phyloP scores from a whole-genome alignment of 768 basidiomycete genomes.

The Tylopilus sp. region DNA sequence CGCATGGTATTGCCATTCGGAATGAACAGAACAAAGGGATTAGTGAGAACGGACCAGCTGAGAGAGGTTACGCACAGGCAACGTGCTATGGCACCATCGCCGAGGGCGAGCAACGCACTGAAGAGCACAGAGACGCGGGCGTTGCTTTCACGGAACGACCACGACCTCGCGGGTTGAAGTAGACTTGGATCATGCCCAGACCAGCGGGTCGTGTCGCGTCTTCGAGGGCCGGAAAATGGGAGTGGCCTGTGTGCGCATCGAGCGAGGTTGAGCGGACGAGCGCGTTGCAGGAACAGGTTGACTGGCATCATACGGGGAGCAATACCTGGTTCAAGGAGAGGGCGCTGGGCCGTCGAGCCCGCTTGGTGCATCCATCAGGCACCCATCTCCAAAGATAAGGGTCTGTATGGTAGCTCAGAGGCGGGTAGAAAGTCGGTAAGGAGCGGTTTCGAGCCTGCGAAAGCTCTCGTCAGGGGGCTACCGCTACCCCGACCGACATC shows the following conservation, averaged over 20 bases:
- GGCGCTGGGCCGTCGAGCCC: no score
- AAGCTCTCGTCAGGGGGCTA: no score
- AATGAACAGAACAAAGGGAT: background rate
- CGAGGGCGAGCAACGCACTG: slow-evolving; percentile 33
- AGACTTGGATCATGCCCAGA: slow-evolving; percentile 8
- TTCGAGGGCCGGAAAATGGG: background rate
- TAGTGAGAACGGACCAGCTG: background rate
- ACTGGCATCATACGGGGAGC: no score
- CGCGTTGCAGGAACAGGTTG: no score
- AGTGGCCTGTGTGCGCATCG: background rate
- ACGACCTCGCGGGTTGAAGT: slow-evolving; percentile 8
- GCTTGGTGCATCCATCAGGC: no score
- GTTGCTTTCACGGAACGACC: slow-evolving; percentile 11
- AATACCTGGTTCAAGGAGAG: no score
- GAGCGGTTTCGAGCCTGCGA: no score
- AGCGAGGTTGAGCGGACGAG: background rate
- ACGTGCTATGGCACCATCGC: slow-evolving; percentile 39
- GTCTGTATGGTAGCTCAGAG: no score
- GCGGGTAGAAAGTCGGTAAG: no score
- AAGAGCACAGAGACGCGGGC: slow-evolving; percentile 41
- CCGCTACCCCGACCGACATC: no score
- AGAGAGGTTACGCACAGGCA: slow-evolving; percentile 37
- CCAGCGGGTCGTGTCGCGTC: background rate
- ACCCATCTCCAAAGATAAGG: no score
- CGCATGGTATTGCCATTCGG: background rate